Percentiles rank a stretch among this genome's conserved stretches.
Evolutionary conservation across 176 grass and related monocot genomes (phyloP).

Genomic region (Metroxylon sagu): DNA sequence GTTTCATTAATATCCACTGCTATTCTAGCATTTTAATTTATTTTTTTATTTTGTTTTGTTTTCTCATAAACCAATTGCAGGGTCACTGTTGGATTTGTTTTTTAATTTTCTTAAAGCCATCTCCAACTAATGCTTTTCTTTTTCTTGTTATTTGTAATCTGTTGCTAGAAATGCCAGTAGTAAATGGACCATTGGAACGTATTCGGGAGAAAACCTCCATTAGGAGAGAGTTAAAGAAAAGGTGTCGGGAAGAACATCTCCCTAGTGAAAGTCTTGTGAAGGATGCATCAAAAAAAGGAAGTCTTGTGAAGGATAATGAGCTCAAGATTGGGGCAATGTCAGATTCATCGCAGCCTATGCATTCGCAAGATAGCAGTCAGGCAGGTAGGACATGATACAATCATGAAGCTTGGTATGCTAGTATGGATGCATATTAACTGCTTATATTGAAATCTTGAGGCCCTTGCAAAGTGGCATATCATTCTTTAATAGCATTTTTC

Average conservation of each 20-base stretch:
- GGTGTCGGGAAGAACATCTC: conserved; percentile 1
- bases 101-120: too few relatives aligned
- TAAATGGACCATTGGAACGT: conserved; percentile 2
- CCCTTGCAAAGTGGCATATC: too few relatives aligned
- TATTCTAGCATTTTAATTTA: too few relatives aligned
- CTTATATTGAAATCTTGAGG: not conserved
- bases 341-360: not conserved
- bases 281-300: not conserved
- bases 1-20: too few relatives aligned
- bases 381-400: conserved; percentile 11
- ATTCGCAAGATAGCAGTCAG: conserved; percentile 7
- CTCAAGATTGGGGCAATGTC: not conserved
- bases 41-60: not conserved
- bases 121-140: not conserved
- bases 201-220: conserved; percentile 13
- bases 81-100: too few relatives aligned
- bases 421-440: not conserved
- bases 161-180: conserved; percentile 9
- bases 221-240: conserved; percentile 24
- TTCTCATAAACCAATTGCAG: not conserved
- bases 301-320: not conserved
- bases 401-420: not conserved
- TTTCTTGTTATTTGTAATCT: conserved; percentile 1
- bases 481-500: too few relatives aligned
- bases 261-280: not conserved